phyloP scores from a whole-genome alignment of 2,329 filamentous ascomycete species.

The Alternaria ventricosa region DNA sequence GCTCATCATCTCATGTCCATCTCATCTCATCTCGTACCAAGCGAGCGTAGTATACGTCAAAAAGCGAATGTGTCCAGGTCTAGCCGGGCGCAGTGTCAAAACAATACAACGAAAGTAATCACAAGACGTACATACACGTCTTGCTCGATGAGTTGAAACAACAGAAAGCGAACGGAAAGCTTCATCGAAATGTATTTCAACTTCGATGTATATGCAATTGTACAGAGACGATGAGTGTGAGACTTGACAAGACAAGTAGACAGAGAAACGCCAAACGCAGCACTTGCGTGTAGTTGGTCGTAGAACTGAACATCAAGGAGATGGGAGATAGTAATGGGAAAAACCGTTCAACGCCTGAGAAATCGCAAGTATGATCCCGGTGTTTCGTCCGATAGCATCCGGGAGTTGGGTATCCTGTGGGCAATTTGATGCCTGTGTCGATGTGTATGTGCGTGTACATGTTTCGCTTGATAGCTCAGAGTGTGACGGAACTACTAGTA shows the following conservation, averaged over 20 bases:
- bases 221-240: neutral
- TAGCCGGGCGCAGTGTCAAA: neutral
- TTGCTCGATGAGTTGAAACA: neutral
- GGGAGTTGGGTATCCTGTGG: conserved; percentile 7
- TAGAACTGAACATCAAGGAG: neutral
- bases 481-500: conserved; percentile 27
- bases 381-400: neutral
- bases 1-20: neutral
- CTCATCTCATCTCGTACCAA: neutral
- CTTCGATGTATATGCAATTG: neutral
- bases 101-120: neutral
- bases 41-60: neutral
- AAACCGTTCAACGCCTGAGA: conserved; percentile 4
- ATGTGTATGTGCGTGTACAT: neutral
- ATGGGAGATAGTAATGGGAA: neutral
- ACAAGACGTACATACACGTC: neutral
- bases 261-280: conserved; percentile 8
- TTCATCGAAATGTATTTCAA: neutral
- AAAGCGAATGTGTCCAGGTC: neutral
- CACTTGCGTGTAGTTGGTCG: conserved; percentile 12
- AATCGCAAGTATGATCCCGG: neutral
- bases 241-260: neutral
- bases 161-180: neutral
- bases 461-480: neutral
- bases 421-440: conserved; percentile 11